Conservation (phyloP, 2,329 filamentous ascomycete genomes). For the Aspergillus fischeri region DNA sequence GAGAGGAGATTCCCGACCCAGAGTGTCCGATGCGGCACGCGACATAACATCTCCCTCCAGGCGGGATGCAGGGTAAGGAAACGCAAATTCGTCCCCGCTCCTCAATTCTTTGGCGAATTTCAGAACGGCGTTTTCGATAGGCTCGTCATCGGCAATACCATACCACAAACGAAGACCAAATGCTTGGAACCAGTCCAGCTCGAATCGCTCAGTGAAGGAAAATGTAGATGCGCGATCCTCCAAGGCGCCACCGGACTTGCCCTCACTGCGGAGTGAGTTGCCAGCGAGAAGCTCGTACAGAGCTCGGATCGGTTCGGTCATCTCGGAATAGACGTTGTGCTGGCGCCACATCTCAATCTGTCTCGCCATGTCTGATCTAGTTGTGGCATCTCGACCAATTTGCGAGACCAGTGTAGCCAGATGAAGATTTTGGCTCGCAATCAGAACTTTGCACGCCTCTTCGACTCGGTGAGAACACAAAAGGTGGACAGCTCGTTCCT, state of each 20-base stretch:
- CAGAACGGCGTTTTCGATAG: slow-evolving; percentile 67
- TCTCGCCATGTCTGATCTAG: slow-evolving; percentile 68
- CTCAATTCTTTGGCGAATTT: slow-evolving; percentile 70
- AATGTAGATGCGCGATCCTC: slow-evolving; percentile 82
- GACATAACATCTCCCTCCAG: slow-evolving; percentile 55
- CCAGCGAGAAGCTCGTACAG: slow-evolving; percentile 87
- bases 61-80: slow-evolving; percentile 66
- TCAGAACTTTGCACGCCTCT: slow-evolving; percentile 76
- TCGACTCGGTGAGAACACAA: slow-evolving; percentile 74
- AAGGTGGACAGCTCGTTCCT: slow-evolving; percentile 79
- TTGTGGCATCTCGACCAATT: slow-evolving; percentile 67
- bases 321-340: slow-evolving; percentile 79
- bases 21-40: slow-evolving; percentile 57
- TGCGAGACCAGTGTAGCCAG: slow-evolving; percentile 81
- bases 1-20: slow-evolving; percentile 66
- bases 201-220: slow-evolving; percentile 76
- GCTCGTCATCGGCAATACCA: slow-evolving; percentile 63
- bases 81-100: slow-evolving; percentile 63
- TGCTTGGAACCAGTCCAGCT: slow-evolving; percentile 86
- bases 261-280: slow-evolving; percentile 78
- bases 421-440: slow-evolving; percentile 72
- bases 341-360: slow-evolving; percentile 84
- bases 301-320: slow-evolving; percentile 75
- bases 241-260: slow-evolving; percentile 63
- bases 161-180: slow-evolving; percentile 94